Evolutionary conservation across 2,329 filamentous ascomycete species (phyloP).

Genomic region (Calonectria crousiana): DNA sequence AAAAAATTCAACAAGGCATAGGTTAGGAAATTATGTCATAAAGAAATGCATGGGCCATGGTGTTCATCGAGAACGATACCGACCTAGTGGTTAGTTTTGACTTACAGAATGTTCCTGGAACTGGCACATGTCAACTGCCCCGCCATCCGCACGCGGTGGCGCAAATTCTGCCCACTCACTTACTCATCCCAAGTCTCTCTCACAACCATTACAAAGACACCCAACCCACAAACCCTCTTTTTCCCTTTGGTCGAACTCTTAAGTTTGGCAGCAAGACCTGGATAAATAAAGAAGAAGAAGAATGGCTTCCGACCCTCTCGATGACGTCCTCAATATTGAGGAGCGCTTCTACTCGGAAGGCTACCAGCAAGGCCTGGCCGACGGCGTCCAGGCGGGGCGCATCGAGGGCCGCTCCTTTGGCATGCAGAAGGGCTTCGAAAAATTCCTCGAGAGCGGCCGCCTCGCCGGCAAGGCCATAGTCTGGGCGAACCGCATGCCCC

Average conservation of each 20-base stretch:
- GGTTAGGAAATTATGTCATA: background rate
- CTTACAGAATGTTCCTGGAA: background rate
- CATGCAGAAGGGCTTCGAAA: constrained; percentile 92
- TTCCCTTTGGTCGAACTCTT: background rate
- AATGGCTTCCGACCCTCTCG: constrained; percentile 63
- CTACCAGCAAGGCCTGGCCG: constrained; percentile 78
- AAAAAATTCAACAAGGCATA: too few species aligned
- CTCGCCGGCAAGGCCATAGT: constrained; percentile 83
- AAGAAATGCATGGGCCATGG: background rate
- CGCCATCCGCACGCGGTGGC: constrained; percentile 43
- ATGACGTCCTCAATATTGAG: constrained; percentile 70
- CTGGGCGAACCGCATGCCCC: constrained; percentile 80
- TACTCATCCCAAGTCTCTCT: constrained; percentile 33
- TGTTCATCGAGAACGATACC: background rate
- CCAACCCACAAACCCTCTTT: background rate
- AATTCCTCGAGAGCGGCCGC: constrained; percentile 84
- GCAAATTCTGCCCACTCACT: constrained; percentile 47
- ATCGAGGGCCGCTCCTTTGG: constrained; percentile 93
- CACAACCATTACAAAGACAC: constrained; percentile 6
- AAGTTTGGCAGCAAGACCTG: background rate
- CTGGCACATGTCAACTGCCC: constrained; percentile 32
- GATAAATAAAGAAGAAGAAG: constrained; percentile 8
- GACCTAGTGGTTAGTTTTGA: background rate
- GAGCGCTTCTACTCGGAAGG: constrained; percentile 85
- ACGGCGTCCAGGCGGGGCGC: constrained; percentile 82